These are phyloP conservation scores for Blastobotrys apis DNA, from an alignment of 1,139 yeast genomes.

Conservation along the genomic window DNA sequence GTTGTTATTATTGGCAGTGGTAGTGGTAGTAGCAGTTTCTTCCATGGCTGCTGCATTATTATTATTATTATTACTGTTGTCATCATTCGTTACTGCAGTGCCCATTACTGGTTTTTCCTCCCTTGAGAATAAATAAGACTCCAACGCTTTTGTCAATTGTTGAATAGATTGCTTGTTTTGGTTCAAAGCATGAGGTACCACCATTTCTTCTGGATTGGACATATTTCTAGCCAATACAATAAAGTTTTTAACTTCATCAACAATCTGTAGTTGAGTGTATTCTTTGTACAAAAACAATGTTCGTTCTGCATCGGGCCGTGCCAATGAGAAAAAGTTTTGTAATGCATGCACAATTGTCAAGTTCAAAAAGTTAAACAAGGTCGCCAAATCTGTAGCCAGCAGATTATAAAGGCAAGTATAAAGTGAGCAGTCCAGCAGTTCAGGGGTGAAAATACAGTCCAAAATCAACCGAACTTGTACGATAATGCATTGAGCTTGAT, in stretches of 20 bases:
- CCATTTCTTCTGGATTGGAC: slow-evolving; percentile 19
- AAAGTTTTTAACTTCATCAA: slow-evolving; percentile 24
- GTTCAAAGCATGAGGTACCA: slow-evolving; percentile 24
- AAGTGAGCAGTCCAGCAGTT: slow-evolving; percentile 20
- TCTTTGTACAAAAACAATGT: slow-evolving; percentile 28
- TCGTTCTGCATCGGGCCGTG: slow-evolving; percentile 26
- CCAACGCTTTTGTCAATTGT: slow-evolving; percentile 25
- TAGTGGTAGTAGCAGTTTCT: neutral
- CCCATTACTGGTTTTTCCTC: slow-evolving; percentile 1
- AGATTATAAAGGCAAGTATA: slow-evolving; percentile 23
- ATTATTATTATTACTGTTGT: no score
- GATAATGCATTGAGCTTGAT: slow-evolving; percentile 25
- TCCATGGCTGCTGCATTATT: no score
- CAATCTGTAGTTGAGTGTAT: slow-evolving; percentile 27
- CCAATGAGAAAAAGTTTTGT: slow-evolving; percentile 26
- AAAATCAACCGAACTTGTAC: slow-evolving; percentile 24
- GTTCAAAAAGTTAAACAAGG: slow-evolving; percentile 26
- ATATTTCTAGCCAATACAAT: slow-evolving; percentile 21
- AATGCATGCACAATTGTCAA: slow-evolving; percentile 23
- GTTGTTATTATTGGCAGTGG: neutral
- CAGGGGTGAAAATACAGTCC: slow-evolving; percentile 25
- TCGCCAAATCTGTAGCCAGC: slow-evolving; percentile 25
- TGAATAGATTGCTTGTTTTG: slow-evolving; percentile 22
- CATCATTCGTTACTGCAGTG: no score
- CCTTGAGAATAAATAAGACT: slow-evolving; percentile 22